Conservation (phyloP, 2,329 filamentous ascomycete genomes). For the Lachnellula cervina region DNA sequence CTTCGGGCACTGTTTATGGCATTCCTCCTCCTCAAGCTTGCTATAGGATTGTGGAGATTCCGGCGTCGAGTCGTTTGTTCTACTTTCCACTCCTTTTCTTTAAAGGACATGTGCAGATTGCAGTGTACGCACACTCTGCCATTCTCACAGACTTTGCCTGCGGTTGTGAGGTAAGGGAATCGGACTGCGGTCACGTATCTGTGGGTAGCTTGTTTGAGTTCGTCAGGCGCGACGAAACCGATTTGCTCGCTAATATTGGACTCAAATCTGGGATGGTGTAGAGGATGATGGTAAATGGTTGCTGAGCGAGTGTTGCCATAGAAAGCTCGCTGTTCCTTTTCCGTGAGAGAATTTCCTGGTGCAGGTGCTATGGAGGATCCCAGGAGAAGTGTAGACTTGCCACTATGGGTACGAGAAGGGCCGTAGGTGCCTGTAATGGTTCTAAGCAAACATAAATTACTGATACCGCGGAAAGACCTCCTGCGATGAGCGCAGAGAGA, state of each 20-base stretch:
- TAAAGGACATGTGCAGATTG: conserved; percentile 5
- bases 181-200: conserved; percentile 6
- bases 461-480: not conserved
- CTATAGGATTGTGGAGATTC: not conserved
- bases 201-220: not conserved
- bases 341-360: not conserved
- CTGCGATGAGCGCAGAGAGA: conserved; percentile 4
- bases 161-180: conserved; percentile 5
- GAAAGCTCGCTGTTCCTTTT: conserved; percentile 1
- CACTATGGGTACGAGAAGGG: not conserved
- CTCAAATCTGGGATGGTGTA: not conserved
- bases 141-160: not conserved
- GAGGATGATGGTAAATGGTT: conserved; percentile 10
- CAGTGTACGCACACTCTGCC: conserved; percentile 8
- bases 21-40: not conserved
- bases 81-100: conserved; percentile 5
- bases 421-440: conserved; percentile 1
- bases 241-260: conserved; percentile 2
- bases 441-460: not conserved
- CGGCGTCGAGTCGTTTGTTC: not conserved
- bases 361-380: not conserved
- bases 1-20: conserved; percentile 2
- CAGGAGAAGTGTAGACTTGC: not conserved
- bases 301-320: not conserved
- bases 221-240: conserved; percentile 1